Conservation (phyloP, 192 early-diverging fungal species). For the Paraglomus occultum region DNA sequence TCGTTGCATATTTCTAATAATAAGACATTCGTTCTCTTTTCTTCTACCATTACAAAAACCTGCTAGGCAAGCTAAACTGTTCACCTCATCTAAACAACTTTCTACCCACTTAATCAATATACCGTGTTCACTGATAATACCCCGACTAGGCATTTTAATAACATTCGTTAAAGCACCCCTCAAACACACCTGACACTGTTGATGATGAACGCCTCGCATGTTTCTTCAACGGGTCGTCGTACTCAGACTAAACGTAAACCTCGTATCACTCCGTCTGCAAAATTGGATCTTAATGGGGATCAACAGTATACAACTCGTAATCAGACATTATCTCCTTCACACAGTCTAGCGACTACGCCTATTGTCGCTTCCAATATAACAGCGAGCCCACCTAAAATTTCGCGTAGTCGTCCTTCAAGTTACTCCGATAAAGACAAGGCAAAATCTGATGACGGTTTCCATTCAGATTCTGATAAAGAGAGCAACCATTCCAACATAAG, state of each 20-base stretch:
- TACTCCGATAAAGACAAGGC: conserved; percentile 18
- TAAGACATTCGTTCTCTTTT: too few species aligned
- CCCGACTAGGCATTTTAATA: too few species aligned
- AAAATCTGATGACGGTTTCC: conserved; percentile 26
- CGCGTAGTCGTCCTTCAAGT: neutral
- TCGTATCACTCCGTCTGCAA: neutral
- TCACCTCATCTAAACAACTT: too few species aligned
- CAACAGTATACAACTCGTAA: too few species aligned
- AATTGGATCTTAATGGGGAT: neutral
- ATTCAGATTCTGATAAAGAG: conserved; percentile 30
- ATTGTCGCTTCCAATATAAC: neutral
- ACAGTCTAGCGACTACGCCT: neutral
- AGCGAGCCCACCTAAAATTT: too few species aligned
- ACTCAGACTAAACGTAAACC: neutral
- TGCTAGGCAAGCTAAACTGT: too few species aligned
- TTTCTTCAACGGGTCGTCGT: neutral
- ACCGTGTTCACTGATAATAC: too few species aligned
- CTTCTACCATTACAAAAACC: too few species aligned
- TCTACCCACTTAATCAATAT: too few species aligned
- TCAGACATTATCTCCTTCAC: neutral
- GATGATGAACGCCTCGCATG: neutral
- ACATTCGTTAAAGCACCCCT: too few species aligned
- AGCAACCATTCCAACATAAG: conserved; percentile 27
- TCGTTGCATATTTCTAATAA: too few species aligned
- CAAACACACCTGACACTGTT: too few species aligned